A percentile compares a stretch with the other conserved stretches of the same genome.
Evolutionary conservation across 164 flowering plant genomes (phyloP).

Genomic region (Cinnamomum micranthum): DNA sequence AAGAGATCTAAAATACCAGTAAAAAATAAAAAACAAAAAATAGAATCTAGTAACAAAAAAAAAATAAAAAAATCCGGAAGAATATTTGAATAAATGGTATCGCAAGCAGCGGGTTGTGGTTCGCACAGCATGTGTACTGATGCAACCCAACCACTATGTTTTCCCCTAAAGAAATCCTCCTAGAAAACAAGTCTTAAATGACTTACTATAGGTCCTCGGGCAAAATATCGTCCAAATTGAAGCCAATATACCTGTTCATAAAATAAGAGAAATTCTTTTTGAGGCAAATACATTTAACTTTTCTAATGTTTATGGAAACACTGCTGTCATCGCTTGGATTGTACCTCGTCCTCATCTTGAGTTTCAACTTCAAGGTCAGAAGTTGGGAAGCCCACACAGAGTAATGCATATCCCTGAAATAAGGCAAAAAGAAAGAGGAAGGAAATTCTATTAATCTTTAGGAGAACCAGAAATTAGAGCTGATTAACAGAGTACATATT

Average conservation of each 20-base stretch:
- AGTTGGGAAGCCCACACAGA: slow-evolving; percentile 90
- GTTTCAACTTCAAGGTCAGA: slow-evolving; percentile 95
- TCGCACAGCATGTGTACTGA: neutral
- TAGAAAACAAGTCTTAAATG: neutral
- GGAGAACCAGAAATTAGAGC: neutral
- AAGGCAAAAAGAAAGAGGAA: neutral
- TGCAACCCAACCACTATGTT: neutral
- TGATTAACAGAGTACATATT: neutral
- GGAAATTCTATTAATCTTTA: neutral
- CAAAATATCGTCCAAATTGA: slow-evolving; percentile 98
- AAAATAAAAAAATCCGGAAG: neutral
- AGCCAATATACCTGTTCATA: slow-evolving; percentile 90
- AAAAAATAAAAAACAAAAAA: neutral
- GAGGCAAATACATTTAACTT: neutral
- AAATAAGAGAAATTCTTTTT: neutral
- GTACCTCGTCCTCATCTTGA: slow-evolving; percentile 98
- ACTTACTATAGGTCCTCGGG: slow-evolving; percentile 89
- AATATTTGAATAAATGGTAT: neutral
- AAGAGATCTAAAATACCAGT: neutral
- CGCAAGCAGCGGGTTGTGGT: neutral
- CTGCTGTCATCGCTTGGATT: neutral
- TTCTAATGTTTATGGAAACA: neutral
- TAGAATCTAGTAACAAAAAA: neutral
- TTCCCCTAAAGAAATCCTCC: neutral
- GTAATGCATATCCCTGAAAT: slow-evolving; percentile 90